Evolutionary conservation across 2,329 filamentous ascomycete species (phyloP).

Genomic region (Fusarium sp.): DNA sequence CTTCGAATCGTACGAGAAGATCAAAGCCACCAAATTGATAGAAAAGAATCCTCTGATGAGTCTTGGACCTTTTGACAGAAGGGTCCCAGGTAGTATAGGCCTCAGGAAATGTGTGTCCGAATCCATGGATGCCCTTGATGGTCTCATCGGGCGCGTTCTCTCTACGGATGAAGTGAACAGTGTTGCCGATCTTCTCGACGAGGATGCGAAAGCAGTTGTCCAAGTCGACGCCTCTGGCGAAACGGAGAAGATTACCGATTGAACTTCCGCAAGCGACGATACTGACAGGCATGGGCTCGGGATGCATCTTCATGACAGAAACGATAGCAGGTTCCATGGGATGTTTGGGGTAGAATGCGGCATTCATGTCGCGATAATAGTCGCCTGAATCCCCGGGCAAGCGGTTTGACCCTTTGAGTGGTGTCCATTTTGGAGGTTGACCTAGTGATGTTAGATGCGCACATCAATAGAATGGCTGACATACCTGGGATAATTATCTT

Average conservation of each 20-base stretch:
- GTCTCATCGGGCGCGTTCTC: slow-evolving; percentile 70
- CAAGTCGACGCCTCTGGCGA: slow-evolving; percentile 58
- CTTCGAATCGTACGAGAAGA: slow-evolving; percentile 47
- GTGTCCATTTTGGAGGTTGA: slow-evolving; percentile 43
- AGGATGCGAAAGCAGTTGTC: slow-evolving; percentile 69
- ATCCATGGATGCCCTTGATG: slow-evolving; percentile 68
- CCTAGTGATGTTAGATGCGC: slow-evolving; percentile 26
- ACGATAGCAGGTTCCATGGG: slow-evolving; percentile 64
- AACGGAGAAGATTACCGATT: slow-evolving; percentile 70
- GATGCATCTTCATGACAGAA: slow-evolving; percentile 51
- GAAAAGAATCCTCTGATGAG: slow-evolving; percentile 71
- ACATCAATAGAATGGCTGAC: neutral
- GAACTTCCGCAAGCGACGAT: slow-evolving; percentile 73
- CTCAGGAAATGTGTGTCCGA: slow-evolving; percentile 75
- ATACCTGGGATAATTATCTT: slow-evolving; percentile 60
- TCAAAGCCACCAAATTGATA: slow-evolving; percentile 64
- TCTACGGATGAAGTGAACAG: slow-evolving; percentile 72
- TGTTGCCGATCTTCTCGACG: slow-evolving; percentile 65
- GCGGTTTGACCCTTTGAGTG: neutral
- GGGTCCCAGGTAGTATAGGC: slow-evolving; percentile 72
- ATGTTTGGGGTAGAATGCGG: slow-evolving; percentile 61
- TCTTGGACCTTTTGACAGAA: slow-evolving; percentile 64
- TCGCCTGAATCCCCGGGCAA: slow-evolving; percentile 55
- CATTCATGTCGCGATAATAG: slow-evolving; percentile 67
- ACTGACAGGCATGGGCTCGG: slow-evolving; percentile 55